A percentile compares a stretch with the other conserved stretches of the same genome.
Evolutionary conservation across 148 eudicot genomes (phyloP).

Genomic region (Dianthus caryophyllus): DNA sequence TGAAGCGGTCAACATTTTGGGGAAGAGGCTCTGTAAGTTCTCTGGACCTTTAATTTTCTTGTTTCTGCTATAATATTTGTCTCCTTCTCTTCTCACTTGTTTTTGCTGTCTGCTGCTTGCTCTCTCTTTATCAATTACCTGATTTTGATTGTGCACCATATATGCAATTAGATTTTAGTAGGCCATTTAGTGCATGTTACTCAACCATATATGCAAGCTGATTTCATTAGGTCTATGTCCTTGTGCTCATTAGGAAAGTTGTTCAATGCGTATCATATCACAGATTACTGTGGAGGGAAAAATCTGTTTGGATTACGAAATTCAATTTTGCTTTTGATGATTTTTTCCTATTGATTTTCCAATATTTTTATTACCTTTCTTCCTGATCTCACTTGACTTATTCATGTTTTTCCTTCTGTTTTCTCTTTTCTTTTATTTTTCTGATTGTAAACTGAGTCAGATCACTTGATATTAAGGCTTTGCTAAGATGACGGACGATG

Average conservation of each 20-base stretch:
- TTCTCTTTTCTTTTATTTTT: no score
- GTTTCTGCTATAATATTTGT: neutral
- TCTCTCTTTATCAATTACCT: neutral
- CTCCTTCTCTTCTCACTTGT: neutral
- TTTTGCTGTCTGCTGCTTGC: neutral
- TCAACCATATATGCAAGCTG: no score
- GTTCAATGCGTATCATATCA: neutral
- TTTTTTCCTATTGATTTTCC: neutral
- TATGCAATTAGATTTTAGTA: neutral
- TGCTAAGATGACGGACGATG: no score
- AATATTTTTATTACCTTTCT: neutral
- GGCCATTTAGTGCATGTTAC: neutral
- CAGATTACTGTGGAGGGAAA: neutral
- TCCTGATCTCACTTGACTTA: neutral
- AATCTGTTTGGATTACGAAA: neutral
- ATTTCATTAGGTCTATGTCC: no score
- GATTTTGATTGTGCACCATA: neutral
- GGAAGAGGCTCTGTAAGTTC: slow-evolving; percentile 70
- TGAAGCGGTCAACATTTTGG: slow-evolving; percentile 76
- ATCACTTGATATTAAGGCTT: no score
- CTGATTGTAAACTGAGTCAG: no score
- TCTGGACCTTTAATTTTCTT: slow-evolving; percentile 8
- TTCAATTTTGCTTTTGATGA: no score
- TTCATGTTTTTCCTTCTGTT: neutral
- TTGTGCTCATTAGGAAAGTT: no score